phyloP scores from a whole-genome alignment of 352 stramenopile genomes.

The Phytophthora pinifolia region DNA sequence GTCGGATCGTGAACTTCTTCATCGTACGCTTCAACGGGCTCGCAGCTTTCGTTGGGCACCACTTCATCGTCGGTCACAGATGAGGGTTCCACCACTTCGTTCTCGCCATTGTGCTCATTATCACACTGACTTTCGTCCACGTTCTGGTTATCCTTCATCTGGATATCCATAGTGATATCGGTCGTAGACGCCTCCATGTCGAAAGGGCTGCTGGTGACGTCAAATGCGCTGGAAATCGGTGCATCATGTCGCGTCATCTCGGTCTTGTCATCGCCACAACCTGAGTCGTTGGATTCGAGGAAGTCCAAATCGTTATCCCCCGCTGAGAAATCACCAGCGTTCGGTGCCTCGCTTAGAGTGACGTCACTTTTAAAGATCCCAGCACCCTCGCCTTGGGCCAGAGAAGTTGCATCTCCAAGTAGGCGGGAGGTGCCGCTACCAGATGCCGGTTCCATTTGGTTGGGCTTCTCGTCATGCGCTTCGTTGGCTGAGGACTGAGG shows the following conservation, averaged over 20 bases:
- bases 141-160: slow-evolving; percentile 26
- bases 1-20: slow-evolving; percentile 1
- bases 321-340: slow-evolving; percentile 5
- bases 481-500: background rate
- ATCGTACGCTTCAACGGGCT: background rate
- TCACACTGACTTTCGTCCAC: background rate
- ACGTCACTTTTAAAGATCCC: background rate
- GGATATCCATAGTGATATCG: slow-evolving; percentile 59
- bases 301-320: slow-evolving; percentile 30
- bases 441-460: background rate
- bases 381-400: background rate
- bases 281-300: slow-evolving; percentile 18
- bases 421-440: slow-evolving; percentile 11
- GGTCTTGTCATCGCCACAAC: slow-evolving; percentile 17
- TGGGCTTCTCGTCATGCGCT: background rate
- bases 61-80: background rate
- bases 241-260: background rate
- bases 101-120: background rate
- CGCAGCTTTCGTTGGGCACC: background rate
- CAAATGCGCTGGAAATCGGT: background rate
- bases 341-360: background rate
- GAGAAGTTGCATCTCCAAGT: slow-evolving; percentile 4
- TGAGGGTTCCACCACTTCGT: background rate
- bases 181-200: slow-evolving; percentile 15
- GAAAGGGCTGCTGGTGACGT: background rate